Base-by-base conservation (phyloP, 2,329 filamentous ascomycete genomes). In the Fusarium buxicola region DNA sequence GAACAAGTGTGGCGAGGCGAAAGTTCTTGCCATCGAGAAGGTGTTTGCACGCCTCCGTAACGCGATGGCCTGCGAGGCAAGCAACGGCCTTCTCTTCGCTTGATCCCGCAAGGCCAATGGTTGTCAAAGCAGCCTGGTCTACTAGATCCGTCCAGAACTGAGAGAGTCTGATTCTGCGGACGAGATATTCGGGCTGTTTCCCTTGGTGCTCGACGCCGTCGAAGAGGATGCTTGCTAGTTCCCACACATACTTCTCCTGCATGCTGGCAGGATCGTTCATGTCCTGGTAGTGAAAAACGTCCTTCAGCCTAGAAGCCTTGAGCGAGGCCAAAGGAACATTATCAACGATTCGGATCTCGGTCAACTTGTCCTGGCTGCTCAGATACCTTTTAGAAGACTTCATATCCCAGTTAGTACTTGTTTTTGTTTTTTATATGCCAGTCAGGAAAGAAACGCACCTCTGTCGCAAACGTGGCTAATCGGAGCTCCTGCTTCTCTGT, bases 181-280 rank as follows among this genome's bases (percentile, higher is more conserved):
- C 40, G 36, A 74, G 72, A 31, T 80, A 74, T 6, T 74, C 69
- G 1, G 76, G 71, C 10, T 79, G 68, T 1, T 82, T 78, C 3
- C 80, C 76, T 27, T 83, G 72, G 13, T 79, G 44, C 3, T 60
- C 79, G 10, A 87, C 61, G n/a, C 88, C 82, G 65, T 97, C 93
- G 71, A 97, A 99, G 4, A 99, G 83, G 32, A 97, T 89, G 55
- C 91, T 91, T 1, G 92, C 89, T 31, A 99, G 82, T 59, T 92
- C 86, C 95, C 96, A 99, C 1, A 95, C 87, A 12, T 87, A 82
- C 70, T 88, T 86, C 76, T 96, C 92, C 55, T 92, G 86, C 16
- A 80, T 75, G 50, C 76, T 81, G 18, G 81, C 81, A 13, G 80
- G 77, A 63, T 79, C 75, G 16, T 73, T 77, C 66, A 75, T 71